Base-by-base conservation (phyloP, 495 filamentous ascomycete genomes). In the Tuber melanosporum region DNA sequence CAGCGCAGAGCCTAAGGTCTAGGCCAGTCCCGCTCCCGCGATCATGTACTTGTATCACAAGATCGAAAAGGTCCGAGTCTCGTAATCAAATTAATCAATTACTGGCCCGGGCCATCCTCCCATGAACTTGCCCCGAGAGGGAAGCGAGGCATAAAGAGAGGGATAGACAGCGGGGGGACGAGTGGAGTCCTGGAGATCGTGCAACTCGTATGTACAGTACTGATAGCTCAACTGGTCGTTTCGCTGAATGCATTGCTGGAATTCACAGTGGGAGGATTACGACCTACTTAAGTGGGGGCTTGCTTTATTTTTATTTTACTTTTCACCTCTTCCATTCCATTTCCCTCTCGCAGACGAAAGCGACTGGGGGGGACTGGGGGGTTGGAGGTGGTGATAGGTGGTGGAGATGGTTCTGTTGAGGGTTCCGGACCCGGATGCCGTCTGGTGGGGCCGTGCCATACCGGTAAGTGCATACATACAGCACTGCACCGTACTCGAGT, bases 1-100 rank as follows among this genome's bases (percentile, higher is more conserved):
- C 26, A 66, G 57, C 57, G n/a, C 57, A 66, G 57, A 32, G 9
- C 26, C 32, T 32, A 32, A 32, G 26, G 57, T 32, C 57, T 66
- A 66, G 57, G 26, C 57, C 57, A 66, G 57, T 66, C 57, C 57
- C 57, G 57, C 57, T 66, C 57, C 57, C 57, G 57, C 57, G 57
- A 66, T 66, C 57, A 66, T 8, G 57, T n/a, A n/a, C n/a, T n/a
- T n/a, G n/a, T 66, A 32, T 66, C 57, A 66, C 57, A 66, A 66
- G 57, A 66, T 66, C 26, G 57, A 32, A 66, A 66, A 66, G n/a
- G 57, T 66, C 12, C 57, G 57, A 32, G 57, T 66, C n/a, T 32
- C 15, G 57, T 8, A 15, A 20, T 5, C 57, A 12, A n/a, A 66
- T 66, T 32, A 32, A 66, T 66, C 57, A 66, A 32, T 32, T 15